A percentile compares a stretch with the other conserved stretches of the same genome.
Conservation (phyloP, 116 monocot genomes). For the Trichopus zeylanicus region DNA sequence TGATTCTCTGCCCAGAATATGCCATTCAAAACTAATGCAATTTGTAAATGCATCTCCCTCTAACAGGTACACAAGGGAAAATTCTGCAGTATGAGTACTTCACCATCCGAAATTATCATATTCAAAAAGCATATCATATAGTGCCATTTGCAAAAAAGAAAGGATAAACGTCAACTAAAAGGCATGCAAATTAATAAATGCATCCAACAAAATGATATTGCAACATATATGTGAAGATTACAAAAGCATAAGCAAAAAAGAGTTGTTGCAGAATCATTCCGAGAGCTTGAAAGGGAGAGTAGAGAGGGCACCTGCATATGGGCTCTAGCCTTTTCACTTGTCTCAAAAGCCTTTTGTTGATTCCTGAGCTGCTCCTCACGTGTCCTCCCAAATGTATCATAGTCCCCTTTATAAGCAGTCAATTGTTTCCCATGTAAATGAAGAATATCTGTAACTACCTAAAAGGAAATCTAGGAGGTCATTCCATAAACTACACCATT, state of each 20-base stretch:
- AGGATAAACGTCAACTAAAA: too few relatives aligned
- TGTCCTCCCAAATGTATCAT: constrained; percentile 96
- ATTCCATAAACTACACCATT: not conserved
- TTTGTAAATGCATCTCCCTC: too few relatives aligned
- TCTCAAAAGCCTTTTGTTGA: constrained; percentile 88
- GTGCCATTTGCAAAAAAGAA: not conserved
- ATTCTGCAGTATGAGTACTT: too few relatives aligned
- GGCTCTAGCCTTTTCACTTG: constrained; percentile 80
- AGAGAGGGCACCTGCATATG: constrained; percentile 79
- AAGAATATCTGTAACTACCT: constrained; percentile 96
- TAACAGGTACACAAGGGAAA: too few relatives aligned
- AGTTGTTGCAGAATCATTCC: not conserved
- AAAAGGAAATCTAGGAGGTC: constrained; percentile 9
- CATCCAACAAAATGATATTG: not conserved
- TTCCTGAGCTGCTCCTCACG: constrained; percentile 77
- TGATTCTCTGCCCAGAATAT: too few relatives aligned
- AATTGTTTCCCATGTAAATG: constrained; percentile 77
- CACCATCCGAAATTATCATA: too few relatives aligned
- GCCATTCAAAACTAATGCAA: too few relatives aligned
- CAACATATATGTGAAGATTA: too few relatives aligned
- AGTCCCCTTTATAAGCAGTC: constrained; percentile 89
- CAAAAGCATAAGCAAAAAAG: not conserved
- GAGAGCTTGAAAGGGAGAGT: not conserved
- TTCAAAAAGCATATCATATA: too few relatives aligned
- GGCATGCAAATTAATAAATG: too few relatives aligned